Conservation (phyloP, 768 basidiomycete species). For the Mycena maculata region DNA sequence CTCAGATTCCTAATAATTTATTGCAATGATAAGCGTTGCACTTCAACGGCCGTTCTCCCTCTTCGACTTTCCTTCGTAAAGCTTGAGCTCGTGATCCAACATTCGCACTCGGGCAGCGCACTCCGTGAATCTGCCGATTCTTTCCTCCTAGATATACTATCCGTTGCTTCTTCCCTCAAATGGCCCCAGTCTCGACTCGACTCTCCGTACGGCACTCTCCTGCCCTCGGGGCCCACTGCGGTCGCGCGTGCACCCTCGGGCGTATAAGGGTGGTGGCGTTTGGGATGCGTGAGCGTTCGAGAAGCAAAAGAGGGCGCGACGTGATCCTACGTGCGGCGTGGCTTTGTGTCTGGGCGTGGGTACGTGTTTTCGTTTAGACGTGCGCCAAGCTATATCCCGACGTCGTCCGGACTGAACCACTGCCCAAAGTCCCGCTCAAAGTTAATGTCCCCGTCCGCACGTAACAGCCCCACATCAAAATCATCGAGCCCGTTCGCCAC, state of each 20-base stretch:
- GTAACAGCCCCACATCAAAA: slow-evolving; percentile 55
- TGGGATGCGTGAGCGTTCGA: neutral
- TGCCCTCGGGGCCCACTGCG: neutral
- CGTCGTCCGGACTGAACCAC: slow-evolving; percentile 76
- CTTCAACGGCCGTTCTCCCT: no score
- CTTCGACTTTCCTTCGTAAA: no score
- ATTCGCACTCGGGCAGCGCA: no score
- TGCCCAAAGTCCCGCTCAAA: slow-evolving; percentile 82
- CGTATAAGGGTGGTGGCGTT: neutral
- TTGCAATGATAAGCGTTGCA: no score
- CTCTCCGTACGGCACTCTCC: slow-evolving; percentile 1
- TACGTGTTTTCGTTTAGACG: neutral
- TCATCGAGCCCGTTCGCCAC: slow-evolving; percentile 55
- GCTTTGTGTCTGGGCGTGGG: neutral
- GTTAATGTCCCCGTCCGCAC: slow-evolving; percentile 63
- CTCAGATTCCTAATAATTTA: no score
- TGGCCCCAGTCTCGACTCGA: slow-evolving; percentile 1
- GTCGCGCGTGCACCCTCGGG: neutral
- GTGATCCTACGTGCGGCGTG: neutral
- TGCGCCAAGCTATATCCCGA: slow-evolving; percentile 26
- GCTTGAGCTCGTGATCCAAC: no score
- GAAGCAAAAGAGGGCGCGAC: neutral
- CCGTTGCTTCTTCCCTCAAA: slow-evolving; percentile 3
- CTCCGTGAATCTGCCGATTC: no score
- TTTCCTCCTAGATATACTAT: neutral